Evolutionary conservation across 768 basidiomycete species (phyloP).

Genomic region (Boletellus sp.): DNA sequence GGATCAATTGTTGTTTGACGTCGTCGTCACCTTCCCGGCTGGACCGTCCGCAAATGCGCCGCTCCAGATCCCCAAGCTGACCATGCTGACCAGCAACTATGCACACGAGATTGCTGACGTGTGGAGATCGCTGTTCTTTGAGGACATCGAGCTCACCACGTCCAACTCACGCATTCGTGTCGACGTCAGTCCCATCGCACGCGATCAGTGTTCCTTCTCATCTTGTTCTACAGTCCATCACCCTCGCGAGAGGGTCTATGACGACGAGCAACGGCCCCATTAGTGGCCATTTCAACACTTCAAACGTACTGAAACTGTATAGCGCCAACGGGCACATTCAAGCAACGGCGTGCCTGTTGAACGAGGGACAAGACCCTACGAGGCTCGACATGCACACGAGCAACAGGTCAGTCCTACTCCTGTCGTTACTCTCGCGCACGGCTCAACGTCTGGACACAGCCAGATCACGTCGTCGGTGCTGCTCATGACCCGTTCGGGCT

Average conservation of each 20-base stretch:
- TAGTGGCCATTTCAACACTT: constrained; percentile 35
- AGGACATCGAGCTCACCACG: constrained; percentile 17
- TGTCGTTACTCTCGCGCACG: too few species aligned
- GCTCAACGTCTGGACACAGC: constrained; percentile 2
- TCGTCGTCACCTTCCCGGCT: constrained; percentile 30
- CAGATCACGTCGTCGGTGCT: constrained; percentile 17
- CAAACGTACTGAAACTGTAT: constrained; percentile 23
- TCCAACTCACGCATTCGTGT: constrained; percentile 27
- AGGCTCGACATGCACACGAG: constrained; percentile 20
- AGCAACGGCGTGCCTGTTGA: constrained; percentile 24
- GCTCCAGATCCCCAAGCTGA: constrained; percentile 27
- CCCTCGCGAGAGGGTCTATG: constrained; percentile 19
- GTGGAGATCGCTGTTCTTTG: constrained; percentile 26
- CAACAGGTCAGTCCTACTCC: constrained; percentile 15
- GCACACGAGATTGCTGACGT: constrained; percentile 28
- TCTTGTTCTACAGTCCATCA: constrained; percentile 28
- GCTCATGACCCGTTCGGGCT: constrained; percentile 26
- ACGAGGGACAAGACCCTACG: not conserved
- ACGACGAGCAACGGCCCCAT: constrained; percentile 35
- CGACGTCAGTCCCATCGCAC: constrained; percentile 21
- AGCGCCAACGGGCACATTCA: constrained; percentile 37
- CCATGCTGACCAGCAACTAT: constrained; percentile 29
- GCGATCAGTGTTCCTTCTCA: not conserved
- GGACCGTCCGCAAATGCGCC: constrained; percentile 3
- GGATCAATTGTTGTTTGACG: constrained; percentile 25